These are phyloP conservation scores for Funneliformis geosporum DNA, from an alignment of 192 early-diverging fungal species.

Conservation along the genomic window DNA sequence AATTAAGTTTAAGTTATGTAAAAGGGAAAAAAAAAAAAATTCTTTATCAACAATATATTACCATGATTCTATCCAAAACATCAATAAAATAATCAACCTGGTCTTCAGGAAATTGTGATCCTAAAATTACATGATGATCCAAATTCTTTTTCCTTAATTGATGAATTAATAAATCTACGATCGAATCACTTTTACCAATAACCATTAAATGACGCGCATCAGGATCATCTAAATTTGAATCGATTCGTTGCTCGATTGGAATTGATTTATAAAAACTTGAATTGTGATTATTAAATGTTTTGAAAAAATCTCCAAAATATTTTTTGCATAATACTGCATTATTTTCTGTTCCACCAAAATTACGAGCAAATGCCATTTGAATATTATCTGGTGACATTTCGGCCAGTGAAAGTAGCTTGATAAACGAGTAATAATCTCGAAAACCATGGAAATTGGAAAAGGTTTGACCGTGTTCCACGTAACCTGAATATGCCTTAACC, in stretches of 20 bases:
- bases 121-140: conserved; percentile 11
- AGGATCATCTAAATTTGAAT: conserved; percentile 6
- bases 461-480: not conserved
- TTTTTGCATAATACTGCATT: not conserved
- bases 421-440: conserved; percentile 1
- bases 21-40: not conserved
- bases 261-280: not conserved
- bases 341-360: conserved; percentile 21
- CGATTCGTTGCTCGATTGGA: not conserved
- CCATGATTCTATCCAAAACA: not conserved
- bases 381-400: not conserved
- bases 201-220: conserved; percentile 10
- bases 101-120: conserved; percentile 25
- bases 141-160: too few relatives aligned
- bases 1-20: not conserved
- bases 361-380: conserved; percentile 16
- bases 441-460: conserved; percentile 29
- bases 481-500: not conserved
- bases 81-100: not conserved
- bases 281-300: not conserved
- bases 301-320: conserved; percentile 14
- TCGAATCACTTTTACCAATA: conserved; percentile 22
- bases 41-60: not conserved
- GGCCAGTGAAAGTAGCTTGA: not conserved
- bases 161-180: not conserved